phyloP scores from a whole-genome alignment of 2,329 filamentous ascomycete genomes.

The Fusarium subtropicale region DNA sequence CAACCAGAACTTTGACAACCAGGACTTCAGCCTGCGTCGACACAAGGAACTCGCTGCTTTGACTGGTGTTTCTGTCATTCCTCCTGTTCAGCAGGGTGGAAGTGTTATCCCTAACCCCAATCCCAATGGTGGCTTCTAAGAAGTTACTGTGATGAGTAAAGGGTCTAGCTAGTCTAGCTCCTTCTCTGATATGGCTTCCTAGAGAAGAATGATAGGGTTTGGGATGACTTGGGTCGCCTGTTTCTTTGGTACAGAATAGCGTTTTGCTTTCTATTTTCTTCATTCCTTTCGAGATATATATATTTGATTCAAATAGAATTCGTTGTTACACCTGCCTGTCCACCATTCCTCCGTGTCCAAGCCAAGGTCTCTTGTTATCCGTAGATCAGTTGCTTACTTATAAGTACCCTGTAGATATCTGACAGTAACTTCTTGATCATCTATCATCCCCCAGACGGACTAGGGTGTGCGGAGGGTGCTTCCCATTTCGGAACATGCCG shows the following conservation, averaged over 20 bases:
- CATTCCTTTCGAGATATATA: conserved; percentile 13
- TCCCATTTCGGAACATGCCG: background rate
- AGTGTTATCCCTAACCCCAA: conserved; percentile 56
- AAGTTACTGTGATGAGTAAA: background rate
- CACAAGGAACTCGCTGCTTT: conserved; percentile 54
- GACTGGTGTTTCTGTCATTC: conserved; percentile 49
- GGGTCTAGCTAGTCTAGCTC: background rate
- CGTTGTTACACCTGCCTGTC: background rate
- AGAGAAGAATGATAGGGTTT: background rate
- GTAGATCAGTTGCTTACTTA: accelerated
- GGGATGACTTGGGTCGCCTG: background rate
- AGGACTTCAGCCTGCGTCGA: conserved; percentile 53
- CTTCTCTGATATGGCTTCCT: background rate
- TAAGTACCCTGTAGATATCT: too few relatives aligned
- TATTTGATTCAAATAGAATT: conserved; percentile 3
- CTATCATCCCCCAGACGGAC: background rate
- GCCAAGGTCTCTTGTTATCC: background rate
- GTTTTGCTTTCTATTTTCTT: conserved; percentile 5
- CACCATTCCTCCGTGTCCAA: accelerated
- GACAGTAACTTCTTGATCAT: background rate
- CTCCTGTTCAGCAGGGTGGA: conserved; percentile 52
- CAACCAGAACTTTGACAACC: conserved; percentile 59
- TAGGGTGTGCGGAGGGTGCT: background rate
- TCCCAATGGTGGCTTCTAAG: conserved; percentile 54
- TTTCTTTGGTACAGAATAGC: background rate